Conservation (phyloP, 371 early-diverging fungal genomes). For the Mycotypha africana region DNA sequence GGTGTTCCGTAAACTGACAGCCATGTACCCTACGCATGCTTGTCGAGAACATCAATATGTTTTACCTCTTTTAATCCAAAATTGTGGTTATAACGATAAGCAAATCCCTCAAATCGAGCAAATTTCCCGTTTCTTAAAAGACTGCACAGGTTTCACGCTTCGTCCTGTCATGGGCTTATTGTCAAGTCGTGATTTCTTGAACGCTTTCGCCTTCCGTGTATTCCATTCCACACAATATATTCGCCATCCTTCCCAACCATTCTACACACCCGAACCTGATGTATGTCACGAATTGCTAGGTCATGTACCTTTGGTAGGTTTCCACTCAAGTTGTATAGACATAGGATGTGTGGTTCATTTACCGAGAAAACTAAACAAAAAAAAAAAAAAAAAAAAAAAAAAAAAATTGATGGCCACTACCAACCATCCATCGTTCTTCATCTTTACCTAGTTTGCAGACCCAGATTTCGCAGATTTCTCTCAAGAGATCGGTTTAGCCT, state of each 20-base stretch:
- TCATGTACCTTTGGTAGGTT: slow-evolving; percentile 60
- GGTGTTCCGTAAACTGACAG: slow-evolving; percentile 73
- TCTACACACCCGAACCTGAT: slow-evolving; percentile 95
- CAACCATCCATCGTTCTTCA: too few relatives aligned
- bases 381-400: too few relatives aligned
- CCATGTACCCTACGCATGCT: slow-evolving; percentile 83
- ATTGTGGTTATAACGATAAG: slow-evolving; percentile 86
- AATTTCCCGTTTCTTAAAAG: slow-evolving; percentile 91
- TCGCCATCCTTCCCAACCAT: slow-evolving; percentile 86
- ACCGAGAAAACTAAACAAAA: too few relatives aligned
- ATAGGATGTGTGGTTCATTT: too few relatives aligned
- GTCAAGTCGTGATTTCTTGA: slow-evolving; percentile 91
- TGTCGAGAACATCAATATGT: slow-evolving; percentile 91
- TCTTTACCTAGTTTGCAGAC: slow-evolving; percentile 68
- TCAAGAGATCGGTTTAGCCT: slow-evolving; percentile 94
- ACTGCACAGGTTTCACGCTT: slow-evolving; percentile 94
- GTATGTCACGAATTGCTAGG: slow-evolving; percentile 85
- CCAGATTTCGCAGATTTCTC: slow-evolving; percentile 95
- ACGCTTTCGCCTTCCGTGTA: slow-evolving; percentile 96
- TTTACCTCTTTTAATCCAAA: slow-evolving; percentile 85
- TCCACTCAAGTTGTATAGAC: too few relatives aligned
- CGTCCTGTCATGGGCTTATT: slow-evolving; percentile 95
- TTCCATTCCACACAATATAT: slow-evolving; percentile 98
- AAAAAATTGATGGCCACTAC: too few relatives aligned
- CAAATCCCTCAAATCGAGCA: slow-evolving; percentile 90